A percentile compares a stretch with the other conserved stretches of the same genome.
Conservation (phyloP, 768 basidiomycete genomes). For the Leccinum sublutescens region DNA sequence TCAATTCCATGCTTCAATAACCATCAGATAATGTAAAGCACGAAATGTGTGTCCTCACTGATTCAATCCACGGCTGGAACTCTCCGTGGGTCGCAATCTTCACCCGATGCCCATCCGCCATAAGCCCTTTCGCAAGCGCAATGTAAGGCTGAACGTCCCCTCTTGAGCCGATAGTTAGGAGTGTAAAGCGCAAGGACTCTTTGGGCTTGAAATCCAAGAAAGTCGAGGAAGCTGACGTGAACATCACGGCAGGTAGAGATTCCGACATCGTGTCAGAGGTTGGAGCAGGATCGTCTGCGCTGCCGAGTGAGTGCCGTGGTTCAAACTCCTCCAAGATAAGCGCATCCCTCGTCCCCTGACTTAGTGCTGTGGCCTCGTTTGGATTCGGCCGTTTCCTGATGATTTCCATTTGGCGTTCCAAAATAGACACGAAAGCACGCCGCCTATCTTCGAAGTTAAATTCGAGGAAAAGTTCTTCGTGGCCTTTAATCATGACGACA, state of each 20-base stretch:
- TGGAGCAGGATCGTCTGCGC: conserved; percentile 43
- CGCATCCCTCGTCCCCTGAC: conserved; percentile 63
- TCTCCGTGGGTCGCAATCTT: conserved; percentile 95
- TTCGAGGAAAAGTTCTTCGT: conserved; percentile 98
- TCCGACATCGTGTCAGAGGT: conserved; percentile 60
- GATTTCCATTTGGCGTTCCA: conserved; percentile 82
- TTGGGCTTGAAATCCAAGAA: conserved; percentile 96
- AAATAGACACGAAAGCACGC: conserved; percentile 67
- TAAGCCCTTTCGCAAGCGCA: conserved; percentile 86
- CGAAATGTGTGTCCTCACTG: conserved; percentile 50
- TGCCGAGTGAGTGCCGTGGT: conserved; percentile 37
- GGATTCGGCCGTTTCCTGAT: conserved; percentile 48
- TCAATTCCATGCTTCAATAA: conserved; percentile 84
- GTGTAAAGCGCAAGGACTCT: conserved; percentile 83
- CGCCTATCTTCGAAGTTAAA: conserved; percentile 81
- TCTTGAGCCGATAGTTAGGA: conserved; percentile 92
- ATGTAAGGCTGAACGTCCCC: conserved; percentile 99
- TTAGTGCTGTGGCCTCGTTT: conserved; percentile 44
- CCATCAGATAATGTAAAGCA: conserved; percentile 5
- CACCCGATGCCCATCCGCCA: conserved; percentile 84
- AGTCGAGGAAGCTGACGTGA: conserved; percentile 92
- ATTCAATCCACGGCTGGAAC: conserved; percentile 93
- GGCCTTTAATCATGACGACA: conserved; percentile 87
- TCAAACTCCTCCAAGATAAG: conserved; percentile 86
- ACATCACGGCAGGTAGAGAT: conserved; percentile 88